phyloP scores from a whole-genome alignment of 352 stramenopile species.

The Phytophthora boehmeriae region DNA sequence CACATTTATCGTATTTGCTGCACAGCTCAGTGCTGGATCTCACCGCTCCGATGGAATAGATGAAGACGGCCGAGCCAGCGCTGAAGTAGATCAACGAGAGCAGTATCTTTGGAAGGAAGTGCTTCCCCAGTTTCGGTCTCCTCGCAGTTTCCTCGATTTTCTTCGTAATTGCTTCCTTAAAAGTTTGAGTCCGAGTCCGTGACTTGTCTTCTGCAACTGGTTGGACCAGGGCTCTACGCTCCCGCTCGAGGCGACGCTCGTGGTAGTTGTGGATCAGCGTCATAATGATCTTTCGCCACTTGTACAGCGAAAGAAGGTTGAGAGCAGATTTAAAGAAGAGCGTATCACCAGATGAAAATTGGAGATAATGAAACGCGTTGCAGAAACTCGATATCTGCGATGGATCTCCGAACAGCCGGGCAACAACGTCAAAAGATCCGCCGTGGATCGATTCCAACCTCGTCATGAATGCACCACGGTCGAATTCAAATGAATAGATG shows the following conservation, averaged over 20 bases:
- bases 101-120: constrained; percentile 24
- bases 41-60: constrained; percentile 39
- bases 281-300: constrained; percentile 48
- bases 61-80: constrained; percentile 28
- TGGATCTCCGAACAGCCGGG: constrained; percentile 52
- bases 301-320: constrained; percentile 45
- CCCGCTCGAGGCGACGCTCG: constrained; percentile 18
- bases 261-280: constrained; percentile 29
- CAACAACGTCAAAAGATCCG: constrained; percentile 43
- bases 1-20: constrained; percentile 43
- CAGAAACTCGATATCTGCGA: constrained; percentile 45
- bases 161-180: constrained; percentile 4
- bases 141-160: constrained; percentile 16
- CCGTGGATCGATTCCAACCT: constrained; percentile 34
- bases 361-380: constrained; percentile 52
- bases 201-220: constrained; percentile 16
- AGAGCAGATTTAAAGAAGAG: constrained; percentile 44
- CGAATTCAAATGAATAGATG: constrained; percentile 48
- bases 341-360: constrained; percentile 30
- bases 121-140: constrained; percentile 24
- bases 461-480: constrained; percentile 41
- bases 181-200: constrained; percentile 5
- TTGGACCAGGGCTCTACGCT: constrained; percentile 15
- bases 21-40: constrained; percentile 29
- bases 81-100: constrained; percentile 39